These are phyloP conservation scores for Pyropia yezoensis DNA, from an alignment of 23 red algal species.

Conservation along the genomic window DNA sequence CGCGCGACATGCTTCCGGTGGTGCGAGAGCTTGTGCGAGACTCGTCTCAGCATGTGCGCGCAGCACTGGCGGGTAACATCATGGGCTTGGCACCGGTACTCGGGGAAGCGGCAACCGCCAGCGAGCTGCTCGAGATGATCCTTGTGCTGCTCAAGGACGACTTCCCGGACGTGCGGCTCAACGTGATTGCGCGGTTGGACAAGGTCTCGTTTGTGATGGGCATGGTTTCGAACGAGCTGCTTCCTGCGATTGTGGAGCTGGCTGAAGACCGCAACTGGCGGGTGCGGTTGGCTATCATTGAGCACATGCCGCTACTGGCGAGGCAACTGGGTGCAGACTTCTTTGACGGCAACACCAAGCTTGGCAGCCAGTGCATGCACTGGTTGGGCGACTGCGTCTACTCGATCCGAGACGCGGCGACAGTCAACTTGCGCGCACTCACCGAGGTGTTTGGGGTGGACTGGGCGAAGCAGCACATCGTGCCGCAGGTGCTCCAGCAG, in stretches of 20 bases:
- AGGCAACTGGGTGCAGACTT: slow-evolving; percentile 72
- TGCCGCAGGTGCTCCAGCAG: slow-evolving; percentile 59
- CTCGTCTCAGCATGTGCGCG: slow-evolving; percentile 78
- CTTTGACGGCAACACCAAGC: slow-evolving; percentile 83
- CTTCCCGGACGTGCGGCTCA: slow-evolving; percentile 83
- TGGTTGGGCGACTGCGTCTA: slow-evolving; percentile 93
- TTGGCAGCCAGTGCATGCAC: slow-evolving; percentile 75
- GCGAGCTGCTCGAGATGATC: slow-evolving; percentile 64
- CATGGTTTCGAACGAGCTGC: slow-evolving; percentile 69
- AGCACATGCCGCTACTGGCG: slow-evolving; percentile 80
- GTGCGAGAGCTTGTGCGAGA: slow-evolving; percentile 72
- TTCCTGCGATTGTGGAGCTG: slow-evolving; percentile 94
- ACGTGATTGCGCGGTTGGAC: slow-evolving; percentile 86
- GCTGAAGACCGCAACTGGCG: slow-evolving; percentile 98
- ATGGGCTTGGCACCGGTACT: slow-evolving; percentile 88
- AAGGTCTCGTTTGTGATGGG: slow-evolving; percentile 85
- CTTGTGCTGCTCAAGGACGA: slow-evolving; percentile 90
- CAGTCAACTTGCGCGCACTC: slow-evolving; percentile 60
- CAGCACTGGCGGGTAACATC: slow-evolving; percentile 79
- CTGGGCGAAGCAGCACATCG: slow-evolving; percentile 80
- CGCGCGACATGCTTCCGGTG: slow-evolving; percentile 61
- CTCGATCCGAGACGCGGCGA: slow-evolving; percentile 90
- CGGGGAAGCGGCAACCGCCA: slow-evolving; percentile 49
- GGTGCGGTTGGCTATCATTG: slow-evolving; percentile 81
- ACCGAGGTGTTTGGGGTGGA: slow-evolving; percentile 81